Base-by-base conservation (phyloP, 306 rosid genomes). In the Corylus heterophylla region DNA sequence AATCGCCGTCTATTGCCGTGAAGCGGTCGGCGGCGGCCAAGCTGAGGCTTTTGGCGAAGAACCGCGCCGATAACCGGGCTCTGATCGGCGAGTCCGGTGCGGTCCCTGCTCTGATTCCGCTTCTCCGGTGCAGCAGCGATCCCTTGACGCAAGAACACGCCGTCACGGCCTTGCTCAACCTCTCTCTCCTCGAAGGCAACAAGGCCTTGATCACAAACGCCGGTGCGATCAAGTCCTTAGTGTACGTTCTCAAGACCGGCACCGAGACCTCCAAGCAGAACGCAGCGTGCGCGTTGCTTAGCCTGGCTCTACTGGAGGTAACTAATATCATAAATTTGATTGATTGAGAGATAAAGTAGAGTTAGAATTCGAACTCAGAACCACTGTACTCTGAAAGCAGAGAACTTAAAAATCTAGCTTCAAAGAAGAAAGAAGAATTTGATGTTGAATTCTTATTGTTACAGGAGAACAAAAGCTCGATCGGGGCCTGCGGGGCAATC, bases 121-220 rank as follows among this genome's bases (percentile, higher is more conserved):
- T 96, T 7, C 98, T 96, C 52, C 96, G 97, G 14, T 90, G 98
- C 75, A 90, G 98, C 72, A 90, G 84, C 71, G 98, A 95, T 82
- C 99, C 99, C 0, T 87, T 90, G 92, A 91, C 99, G 2, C 98
- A 95, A 59, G 99, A 95, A n/a, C 97, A 95, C 74, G 92, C 99
- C 0, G 97, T 95, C 1, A 95, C 99, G 2, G 99, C 98, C 7
- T 29, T 95, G 56, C 76, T 95, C 10, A 95, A 95, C 62, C 96
- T 95, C 4, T 95, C 99, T 0, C 94, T 93, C 4, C 91, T 90
- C 48, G 98, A 93, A 31, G 90, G 85, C 1, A 95, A 95, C 87
- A 93, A 93, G 82, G 83, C 48, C 22, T 74, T 88, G 63, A 93
- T 95, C 61, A 88, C 94, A 14, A 88, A 89, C 80, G 90, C 97